Base-by-base conservation (phyloP, 2,329 filamentous ascomycete species). In the Alternaria sp. region DNA sequence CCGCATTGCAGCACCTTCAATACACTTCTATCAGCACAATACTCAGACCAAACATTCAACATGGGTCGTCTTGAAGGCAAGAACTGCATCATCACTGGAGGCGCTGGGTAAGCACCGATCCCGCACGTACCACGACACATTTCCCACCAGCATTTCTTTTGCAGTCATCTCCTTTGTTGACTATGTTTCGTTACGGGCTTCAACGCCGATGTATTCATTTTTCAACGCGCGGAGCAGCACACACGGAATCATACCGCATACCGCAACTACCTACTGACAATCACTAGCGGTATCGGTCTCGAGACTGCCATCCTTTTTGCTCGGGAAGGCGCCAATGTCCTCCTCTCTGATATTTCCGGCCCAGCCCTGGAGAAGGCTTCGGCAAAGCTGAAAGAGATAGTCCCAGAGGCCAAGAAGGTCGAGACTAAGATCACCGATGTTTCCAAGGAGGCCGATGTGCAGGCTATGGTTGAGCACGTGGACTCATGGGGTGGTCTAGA, bases 251-350 rank as follows among this genome's bases (percentile, higher is more conserved):
- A 12, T 44, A 11, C 6, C 44, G 15, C 25, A 32, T n/a, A 11
- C 11, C 36, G 25, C 32, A 23, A 19, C 55, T 49, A 7, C 26
- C 40, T 23, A 46, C 73, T 78, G 64, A 79, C 68, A 25, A 26
- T 2, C 25, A 36, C 21, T 75, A 94, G 94, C 76, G 94, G 94
- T 76, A 97, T 97, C 76, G 94, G 94, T 69, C 91, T 97, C 52
- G 93, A 97, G 84, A 97, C 94, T 3, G 88, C 88, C 59, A 94
- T 97, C 71, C 91, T 97, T 62, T 97, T 97, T 77, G 91, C 90
- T 63, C 91, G 91, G 68, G 94, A 97, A 84, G 94, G 93, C 66
- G 94, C 93, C 75, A 91, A 88, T 66, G 89, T 97, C 60, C 84
- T 97, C 69, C 89, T 97, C 88, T 88, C 91, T 65, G 94, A 97